Conservation (phyloP, 1,284 basidiomycete species). For the Inonotus hispidus region DNA sequence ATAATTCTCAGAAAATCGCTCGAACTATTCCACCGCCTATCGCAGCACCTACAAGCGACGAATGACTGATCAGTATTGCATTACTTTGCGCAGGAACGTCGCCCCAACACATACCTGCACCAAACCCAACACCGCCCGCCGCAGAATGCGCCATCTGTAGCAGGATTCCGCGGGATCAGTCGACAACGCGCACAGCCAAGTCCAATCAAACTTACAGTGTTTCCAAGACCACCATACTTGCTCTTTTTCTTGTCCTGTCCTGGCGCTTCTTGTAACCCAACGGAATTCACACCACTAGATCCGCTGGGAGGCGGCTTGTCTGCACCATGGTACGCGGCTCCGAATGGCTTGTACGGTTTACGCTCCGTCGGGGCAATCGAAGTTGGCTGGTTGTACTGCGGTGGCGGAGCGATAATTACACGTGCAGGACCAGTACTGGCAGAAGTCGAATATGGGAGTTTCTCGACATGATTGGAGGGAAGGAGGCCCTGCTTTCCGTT, state of each 20-base stretch:
- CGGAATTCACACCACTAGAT: slow-evolving; percentile 15
- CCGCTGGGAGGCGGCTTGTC: slow-evolving; percentile 16
- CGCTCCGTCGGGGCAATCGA: slow-evolving; percentile 5
- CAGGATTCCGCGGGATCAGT: slow-evolving; percentile 1
- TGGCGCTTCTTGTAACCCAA: slow-evolving; percentile 18
- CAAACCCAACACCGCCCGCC: slow-evolving; percentile 67
- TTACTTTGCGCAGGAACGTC: background rate
- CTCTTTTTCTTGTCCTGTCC: slow-evolving; percentile 25
- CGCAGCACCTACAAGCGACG: slow-evolving; percentile 37
- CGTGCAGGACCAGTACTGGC: slow-evolving; percentile 21
- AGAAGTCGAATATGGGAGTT: slow-evolving; percentile 27
- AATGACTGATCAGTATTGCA: background rate
- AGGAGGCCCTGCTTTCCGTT: slow-evolving; percentile 59
- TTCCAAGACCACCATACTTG: slow-evolving; percentile 24
- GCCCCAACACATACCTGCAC: slow-evolving; percentile 39
- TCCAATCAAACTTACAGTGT: slow-evolving; percentile 15
- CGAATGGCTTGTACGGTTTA: slow-evolving; percentile 16
- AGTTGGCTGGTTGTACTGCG: slow-evolving; percentile 11
- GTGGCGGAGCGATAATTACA: slow-evolving; percentile 22
- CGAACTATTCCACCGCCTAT: slow-evolving; percentile 36
- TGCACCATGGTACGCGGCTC: slow-evolving; percentile 16
- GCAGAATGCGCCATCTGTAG: slow-evolving; percentile 58
- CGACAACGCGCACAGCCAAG: background rate
- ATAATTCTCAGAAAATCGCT: slow-evolving; percentile 37
- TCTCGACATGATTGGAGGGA: slow-evolving; percentile 58